Evolutionary conservation across 306 rosid species (phyloP), one percentile per base, ranked within the genome.

Genomic region (Prosopis cineraria): DNA sequence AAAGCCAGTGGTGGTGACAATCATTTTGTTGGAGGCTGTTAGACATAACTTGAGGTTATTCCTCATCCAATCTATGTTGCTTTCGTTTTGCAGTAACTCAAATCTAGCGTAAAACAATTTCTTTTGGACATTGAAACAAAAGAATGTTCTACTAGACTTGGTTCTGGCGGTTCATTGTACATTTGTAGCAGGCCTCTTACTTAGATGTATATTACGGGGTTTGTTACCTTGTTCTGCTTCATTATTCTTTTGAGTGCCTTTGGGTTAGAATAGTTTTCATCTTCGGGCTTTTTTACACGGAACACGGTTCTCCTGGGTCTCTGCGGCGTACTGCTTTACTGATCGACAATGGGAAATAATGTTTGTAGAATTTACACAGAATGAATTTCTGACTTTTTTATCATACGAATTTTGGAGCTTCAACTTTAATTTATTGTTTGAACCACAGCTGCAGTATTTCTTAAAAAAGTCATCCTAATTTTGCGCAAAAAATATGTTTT

Each of bases 21-120:
- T 75, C 74, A 66, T 65, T 62, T 75, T 72, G 62, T 73, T 66
- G 25, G 71, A 82, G 64, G 20, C 70, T 65, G 30, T 65, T n/a
- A 5, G 88, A 71, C 77, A 79, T 3, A 67, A 11, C 69, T 75
- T 76, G 84, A 75, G 80, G 86, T 75, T 79, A 79, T 60, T 72
- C 80, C 78, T 79, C 78, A 50, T 79, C 75, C 63, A 63, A 33
- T 36, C 11, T 7, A 22, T 56, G 53, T 33, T 67, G 24, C 50
- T 71, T 71, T 14, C n/a, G 7, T 81, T 78, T 62, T 78, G 48
- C 62, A 58, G 59, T 47, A 82, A 70, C 78, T 85, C 62, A 74
- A 64, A 81, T 69, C 79, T 52, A 39, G 47, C 2, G 12, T 39
- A 10, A 2, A 40, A 2, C 72, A 10, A 6, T 67, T 36, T 39